phyloP scores from a whole-genome alignment of 164 flowering plant genomes.

The Umbellularia californica region DNA sequence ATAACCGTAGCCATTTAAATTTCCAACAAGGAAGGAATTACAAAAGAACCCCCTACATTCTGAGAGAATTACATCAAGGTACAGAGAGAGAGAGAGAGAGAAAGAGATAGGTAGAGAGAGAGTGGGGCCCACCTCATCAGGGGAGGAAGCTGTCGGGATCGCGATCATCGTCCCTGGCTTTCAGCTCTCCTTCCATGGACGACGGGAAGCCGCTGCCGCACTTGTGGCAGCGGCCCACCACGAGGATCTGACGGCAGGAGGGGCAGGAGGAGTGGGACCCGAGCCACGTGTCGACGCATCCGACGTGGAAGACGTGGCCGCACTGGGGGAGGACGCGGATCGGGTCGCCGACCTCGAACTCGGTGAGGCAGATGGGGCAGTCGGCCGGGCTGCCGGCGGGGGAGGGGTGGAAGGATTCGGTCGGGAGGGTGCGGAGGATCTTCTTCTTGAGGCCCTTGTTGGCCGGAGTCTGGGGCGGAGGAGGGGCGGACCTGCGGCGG shows the following conservation, averaged over 20 bases:
- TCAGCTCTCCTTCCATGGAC: slow-evolving; percentile 22
- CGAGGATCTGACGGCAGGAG: slow-evolving; percentile 72
- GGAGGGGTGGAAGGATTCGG: slow-evolving; percentile 27
- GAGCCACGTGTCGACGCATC: slow-evolving; percentile 83
- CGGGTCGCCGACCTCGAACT: slow-evolving; percentile 75
- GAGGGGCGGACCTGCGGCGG: slow-evolving; percentile 30
- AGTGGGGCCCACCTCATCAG: slow-evolving; percentile 5
- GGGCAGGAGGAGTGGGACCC: slow-evolving; percentile 86
- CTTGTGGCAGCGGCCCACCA: slow-evolving; percentile 46
- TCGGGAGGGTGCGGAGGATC: slow-evolving; percentile 65
- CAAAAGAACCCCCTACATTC: no score
- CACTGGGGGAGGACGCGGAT: slow-evolving; percentile 81
- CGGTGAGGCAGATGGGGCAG: slow-evolving; percentile 84
- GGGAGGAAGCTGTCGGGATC: slow-evolving; percentile 39
- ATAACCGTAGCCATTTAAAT: no score
- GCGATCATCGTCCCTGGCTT: slow-evolving; percentile 15
- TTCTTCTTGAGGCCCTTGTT: slow-evolving; percentile 90
- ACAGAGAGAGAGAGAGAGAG: no score
- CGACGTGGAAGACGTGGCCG: slow-evolving; percentile 77
- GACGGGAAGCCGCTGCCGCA: slow-evolving; percentile 46
- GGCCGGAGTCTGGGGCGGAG: slow-evolving; percentile 22
- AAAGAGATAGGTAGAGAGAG: no score
- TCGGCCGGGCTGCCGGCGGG: slow-evolving; percentile 39
- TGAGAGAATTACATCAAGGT: no score
- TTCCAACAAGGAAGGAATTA: no score